Evolutionary conservation across 495 filamentous ascomycete species (phyloP), one percentile per base, ranked within the genome.

Genomic region (Tricharina praecox): DNA sequence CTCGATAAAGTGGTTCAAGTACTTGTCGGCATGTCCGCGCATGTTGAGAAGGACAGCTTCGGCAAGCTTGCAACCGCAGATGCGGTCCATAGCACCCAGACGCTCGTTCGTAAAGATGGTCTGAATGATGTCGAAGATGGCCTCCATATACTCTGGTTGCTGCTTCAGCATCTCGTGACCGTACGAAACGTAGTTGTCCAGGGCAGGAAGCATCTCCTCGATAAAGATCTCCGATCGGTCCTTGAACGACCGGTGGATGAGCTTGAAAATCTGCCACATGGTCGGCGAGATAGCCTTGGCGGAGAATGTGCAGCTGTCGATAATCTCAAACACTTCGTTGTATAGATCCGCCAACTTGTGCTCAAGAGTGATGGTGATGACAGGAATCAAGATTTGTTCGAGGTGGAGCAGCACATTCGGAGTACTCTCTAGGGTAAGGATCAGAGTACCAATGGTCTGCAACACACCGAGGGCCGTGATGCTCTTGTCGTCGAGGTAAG

Each of bases 251-350:
- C 81, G 74, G 63, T 96, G 92, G 50, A 97, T 90, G 23, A 96
- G 76, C 64, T 87, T 85, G 55, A 97, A 97, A 2, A 92, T 86
- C 59, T 85, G 76, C 90, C 90, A 97, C 90, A 97, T 97, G 25
- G 81, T 93, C 19, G 81, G 77, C 3, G 90, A 93, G 50, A 97
- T 94, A 28, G 74, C 72, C 67, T 96, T 97, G 28, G 90, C 86
- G 13, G 90, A 80, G 60, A 96, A 97, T n/a, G 92, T 97, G 67
- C 92, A 97, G 70, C 84, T 93, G 62, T 97, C 90, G 55, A 97
- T 92, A 56, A 97, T 97, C 64, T 97, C 90, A 58, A 97, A 97
- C 10, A 95, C 75, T 58, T 97, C 90, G 59, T 95, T 96, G 64
- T 93, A 96, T 1, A 97, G 68, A 65, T 97, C 82, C 56, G 90